Conservation (phyloP, 139 green algal genomes). For the Haematococcus sp. region DNA sequence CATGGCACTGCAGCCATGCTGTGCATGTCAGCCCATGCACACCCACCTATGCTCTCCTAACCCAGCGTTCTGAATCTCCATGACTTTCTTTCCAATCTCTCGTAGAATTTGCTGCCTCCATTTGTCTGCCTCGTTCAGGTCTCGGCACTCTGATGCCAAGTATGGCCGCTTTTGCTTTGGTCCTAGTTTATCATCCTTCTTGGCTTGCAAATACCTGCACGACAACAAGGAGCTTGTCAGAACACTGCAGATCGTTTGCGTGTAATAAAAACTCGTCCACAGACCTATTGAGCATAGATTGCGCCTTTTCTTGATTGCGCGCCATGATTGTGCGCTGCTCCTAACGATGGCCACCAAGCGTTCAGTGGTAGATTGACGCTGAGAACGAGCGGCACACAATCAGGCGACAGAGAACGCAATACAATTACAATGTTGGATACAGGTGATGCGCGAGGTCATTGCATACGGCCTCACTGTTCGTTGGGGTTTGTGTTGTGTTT, state of each 20-base stretch:
- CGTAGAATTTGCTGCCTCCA: slow-evolving; percentile 95
- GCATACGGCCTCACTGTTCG: no score
- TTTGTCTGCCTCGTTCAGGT: slow-evolving; percentile 92
- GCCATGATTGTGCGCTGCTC: slow-evolving; percentile 3
- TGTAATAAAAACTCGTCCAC: background rate
- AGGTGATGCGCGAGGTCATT: no score
- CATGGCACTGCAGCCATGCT: no score
- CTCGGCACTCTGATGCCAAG: slow-evolving; percentile 85
- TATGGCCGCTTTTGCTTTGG: slow-evolving; percentile 79
- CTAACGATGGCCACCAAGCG: no score
- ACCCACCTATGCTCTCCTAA: slow-evolving; percentile 89
- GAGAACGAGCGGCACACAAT: no score
- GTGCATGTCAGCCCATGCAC: no score
- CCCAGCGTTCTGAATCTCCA: slow-evolving; percentile 99
- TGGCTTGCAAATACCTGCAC: slow-evolving; percentile 65
- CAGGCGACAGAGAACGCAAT: no score
- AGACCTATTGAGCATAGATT: slow-evolving; percentile 93
- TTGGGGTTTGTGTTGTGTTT: no score
- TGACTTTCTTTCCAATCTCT: slow-evolving; percentile 96
- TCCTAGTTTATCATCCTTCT: slow-evolving; percentile 65
- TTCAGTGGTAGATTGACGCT: no score
- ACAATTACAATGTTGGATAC: no score
- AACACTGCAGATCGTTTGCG: background rate
- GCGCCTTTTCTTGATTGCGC: slow-evolving; percentile 61
- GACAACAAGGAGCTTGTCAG: background rate